Conservation (phyloP, 345 rosid genomes). For the Ricinus communis region DNA sequence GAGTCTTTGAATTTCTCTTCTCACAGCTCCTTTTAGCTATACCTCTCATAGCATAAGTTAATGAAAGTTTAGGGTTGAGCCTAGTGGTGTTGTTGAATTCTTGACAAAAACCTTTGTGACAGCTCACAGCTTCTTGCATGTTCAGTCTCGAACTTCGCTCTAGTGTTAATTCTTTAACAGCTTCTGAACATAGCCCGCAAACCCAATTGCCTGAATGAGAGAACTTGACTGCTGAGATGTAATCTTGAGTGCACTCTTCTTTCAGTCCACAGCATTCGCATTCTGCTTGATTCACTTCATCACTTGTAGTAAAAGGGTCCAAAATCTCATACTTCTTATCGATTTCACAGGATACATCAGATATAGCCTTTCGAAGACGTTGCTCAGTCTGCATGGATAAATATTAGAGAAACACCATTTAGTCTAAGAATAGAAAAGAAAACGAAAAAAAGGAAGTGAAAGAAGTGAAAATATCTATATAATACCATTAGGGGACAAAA, state of each 20-base stretch:
- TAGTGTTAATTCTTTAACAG: constrained; percentile 41
- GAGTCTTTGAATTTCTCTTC: constrained; percentile 24
- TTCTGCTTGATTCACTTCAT: constrained; percentile 32
- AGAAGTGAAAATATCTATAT: background rate
- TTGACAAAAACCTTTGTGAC: constrained; percentile 45
- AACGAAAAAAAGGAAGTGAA: background rate
- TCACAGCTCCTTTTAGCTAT: constrained; percentile 39
- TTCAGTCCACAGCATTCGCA: constrained; percentile 52
- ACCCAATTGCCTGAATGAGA: constrained; percentile 43
- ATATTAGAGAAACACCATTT: background rate
- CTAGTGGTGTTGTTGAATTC: constrained; percentile 38
- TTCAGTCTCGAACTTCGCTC: constrained; percentile 12
- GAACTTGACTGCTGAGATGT: constrained; percentile 31
- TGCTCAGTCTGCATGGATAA: constrained; percentile 21
- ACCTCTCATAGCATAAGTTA: constrained; percentile 42
- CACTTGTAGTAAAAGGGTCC: background rate
- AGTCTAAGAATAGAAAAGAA: background rate
- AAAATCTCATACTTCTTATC: constrained; percentile 11
- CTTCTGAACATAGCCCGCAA: constrained; percentile 57
- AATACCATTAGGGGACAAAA: too few species aligned
- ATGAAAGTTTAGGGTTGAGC: constrained; percentile 41
- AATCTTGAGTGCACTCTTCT: constrained; percentile 47
- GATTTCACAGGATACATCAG: constrained; percentile 34
- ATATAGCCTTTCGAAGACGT: constrained; percentile 33
- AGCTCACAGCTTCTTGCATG: constrained; percentile 39